A percentile compares a stretch with the other conserved stretches of the same genome.
These are phyloP conservation scores for Wallacemonas sp. DNA, from an alignment of 208 protist species.

Conservation along the genomic window DNA sequence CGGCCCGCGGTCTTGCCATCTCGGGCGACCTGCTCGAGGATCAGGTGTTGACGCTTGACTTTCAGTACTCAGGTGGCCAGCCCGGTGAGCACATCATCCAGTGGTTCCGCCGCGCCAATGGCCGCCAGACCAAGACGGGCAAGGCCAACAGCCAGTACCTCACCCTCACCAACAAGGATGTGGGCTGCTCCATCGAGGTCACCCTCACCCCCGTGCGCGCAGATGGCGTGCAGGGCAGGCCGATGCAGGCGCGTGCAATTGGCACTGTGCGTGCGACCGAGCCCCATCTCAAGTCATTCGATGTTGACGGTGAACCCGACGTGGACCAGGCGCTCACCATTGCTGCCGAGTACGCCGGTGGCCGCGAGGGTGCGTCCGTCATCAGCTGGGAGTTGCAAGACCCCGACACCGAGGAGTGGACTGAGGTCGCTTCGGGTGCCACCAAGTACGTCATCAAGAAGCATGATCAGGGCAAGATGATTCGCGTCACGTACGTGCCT, in stretches of 20 bases:
- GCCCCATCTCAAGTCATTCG: constrained; percentile 65
- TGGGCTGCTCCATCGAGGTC: constrained; percentile 87
- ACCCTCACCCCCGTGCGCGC: constrained; percentile 79
- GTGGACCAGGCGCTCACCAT: constrained; percentile 63
- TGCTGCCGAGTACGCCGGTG: constrained; percentile 77
- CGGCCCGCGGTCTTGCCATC: constrained; percentile 63
- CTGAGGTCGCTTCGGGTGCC: constrained; percentile 43
- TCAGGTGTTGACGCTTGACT: constrained; percentile 75
- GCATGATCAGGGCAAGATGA: constrained; percentile 72
- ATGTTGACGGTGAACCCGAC: constrained; percentile 63
- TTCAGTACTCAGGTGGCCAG: constrained; percentile 82
- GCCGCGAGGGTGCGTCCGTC: constrained; percentile 61
- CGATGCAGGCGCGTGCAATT: constrained; percentile 46
- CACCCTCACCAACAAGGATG: constrained; percentile 68
- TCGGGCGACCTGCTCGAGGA: constrained; percentile 69
- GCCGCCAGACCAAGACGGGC: constrained; percentile 58
- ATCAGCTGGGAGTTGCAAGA: constrained; percentile 75
- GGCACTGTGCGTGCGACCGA: constrained; percentile 46
- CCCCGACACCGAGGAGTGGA: constrained; percentile 58
- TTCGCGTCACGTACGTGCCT: constrained; percentile 85
- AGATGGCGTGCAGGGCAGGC: constrained; percentile 74
- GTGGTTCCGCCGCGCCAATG: constrained; percentile 83
- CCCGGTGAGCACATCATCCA: constrained; percentile 80
- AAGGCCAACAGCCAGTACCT: constrained; percentile 67
- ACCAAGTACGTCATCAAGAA: constrained; percentile 59